Percentiles rank a stretch among this genome's conserved stretches.
Evolutionary conservation across 2,329 filamentous ascomycete species (phyloP).

Genomic region (Aureobasidium subglaciale): DNA sequence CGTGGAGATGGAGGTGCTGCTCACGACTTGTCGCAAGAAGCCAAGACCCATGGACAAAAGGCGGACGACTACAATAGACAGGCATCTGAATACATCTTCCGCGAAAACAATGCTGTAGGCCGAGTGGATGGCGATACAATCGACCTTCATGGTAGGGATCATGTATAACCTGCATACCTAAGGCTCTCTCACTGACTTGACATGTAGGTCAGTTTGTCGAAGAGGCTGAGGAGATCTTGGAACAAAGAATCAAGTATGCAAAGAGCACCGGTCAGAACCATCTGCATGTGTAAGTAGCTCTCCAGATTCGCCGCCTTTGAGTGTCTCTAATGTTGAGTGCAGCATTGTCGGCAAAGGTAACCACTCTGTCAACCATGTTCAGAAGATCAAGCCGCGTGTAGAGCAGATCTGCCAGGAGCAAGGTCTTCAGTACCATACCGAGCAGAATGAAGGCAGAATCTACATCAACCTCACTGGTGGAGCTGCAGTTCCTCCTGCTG

Average conservation of each 20-base stretch:
- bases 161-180: no score
- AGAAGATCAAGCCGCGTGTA: conserved; percentile 93
- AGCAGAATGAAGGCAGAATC: conserved; percentile 83
- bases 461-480: conserved; percentile 80
- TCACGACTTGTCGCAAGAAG: conserved; percentile 75
- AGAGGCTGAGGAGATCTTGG: conserved; percentile 86
- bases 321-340: not conserved
- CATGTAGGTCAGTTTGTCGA: conserved; percentile 90
- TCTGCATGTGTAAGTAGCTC: conserved; percentile 62
- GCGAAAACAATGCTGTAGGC: conserved; percentile 78
- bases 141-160: conserved; percentile 91
- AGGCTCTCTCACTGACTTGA: no score
- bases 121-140: conserved; percentile 75
- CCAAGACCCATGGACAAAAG: conserved; percentile 72
- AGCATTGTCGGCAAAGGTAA: conserved; percentile 91
- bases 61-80: conserved; percentile 88
- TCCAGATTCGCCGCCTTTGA: not conserved
- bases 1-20: conserved; percentile 76
- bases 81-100: conserved; percentile 89
- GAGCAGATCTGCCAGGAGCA: conserved; percentile 79
- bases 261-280: conserved; percentile 67
- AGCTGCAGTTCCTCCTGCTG: conserved; percentile 46
- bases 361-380: conserved; percentile 72
- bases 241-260: conserved; percentile 75
- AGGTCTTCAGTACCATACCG: conserved; percentile 74